Base-by-base conservation (phyloP, 1,139 yeast species). In the Pichia terricola region DNA sequence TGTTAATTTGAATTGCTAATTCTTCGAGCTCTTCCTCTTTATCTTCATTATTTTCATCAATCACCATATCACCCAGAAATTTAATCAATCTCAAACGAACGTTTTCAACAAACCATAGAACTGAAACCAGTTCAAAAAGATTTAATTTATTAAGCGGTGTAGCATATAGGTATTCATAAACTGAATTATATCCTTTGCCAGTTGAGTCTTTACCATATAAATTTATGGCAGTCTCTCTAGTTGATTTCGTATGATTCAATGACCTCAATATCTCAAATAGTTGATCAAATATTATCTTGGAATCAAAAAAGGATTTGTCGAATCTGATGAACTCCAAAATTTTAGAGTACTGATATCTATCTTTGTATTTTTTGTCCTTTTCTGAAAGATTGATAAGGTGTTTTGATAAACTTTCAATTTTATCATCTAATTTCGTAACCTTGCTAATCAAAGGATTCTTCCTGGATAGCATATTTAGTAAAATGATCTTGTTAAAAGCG, bases 181-280 rank as follows among this genome's bases (percentile, higher is more conserved):
- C 40, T n/a, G 52, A 41, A 36, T 42, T 47, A 38, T 47, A 42
- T n/a, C 50, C 45, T 22, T 36, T 35, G n/a, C 46, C 45, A 26
- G 5, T 35, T 9, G 26, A 27, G 10, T 33, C 10, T 26, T 11
- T 16, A 10, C 45, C 48, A 39, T 39, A 47, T n/a, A 46, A 34
- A 22, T 38, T 27, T 6, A n/a, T 27, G 3, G 47, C 48, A 7
- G 50, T 46, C 22, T 31, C 7, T 5, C 40, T 37, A 28, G 42
- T 38, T 9, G 51, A 48, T 40, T 49, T 47, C 5, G 45, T 44
- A 16, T 35, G 39, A 10, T 37, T 39, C 3, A 47, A 31, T 7
- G 49, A 47, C 7, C 11, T 26, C 6, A 49, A 34, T 7, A 49
- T 49, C 28, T 39, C 33, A 10, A 36, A 31, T 28, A 47, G 36